Conservation (phyloP, 2,329 filamentous ascomycete species). For the Ophiosphaerella narmari region DNA sequence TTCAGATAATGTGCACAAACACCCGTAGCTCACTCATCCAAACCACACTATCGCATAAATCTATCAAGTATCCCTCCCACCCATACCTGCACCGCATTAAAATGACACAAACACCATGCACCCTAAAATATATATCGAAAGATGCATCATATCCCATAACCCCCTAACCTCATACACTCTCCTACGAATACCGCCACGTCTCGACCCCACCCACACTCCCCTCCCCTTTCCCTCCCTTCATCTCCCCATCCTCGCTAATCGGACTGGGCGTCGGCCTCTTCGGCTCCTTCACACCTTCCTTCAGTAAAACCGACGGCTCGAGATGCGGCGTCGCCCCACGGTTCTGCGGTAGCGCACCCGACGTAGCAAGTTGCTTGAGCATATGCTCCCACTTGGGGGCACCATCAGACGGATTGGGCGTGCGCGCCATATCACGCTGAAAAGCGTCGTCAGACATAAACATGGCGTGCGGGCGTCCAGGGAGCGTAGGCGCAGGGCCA, state of each 20-base stretch:
- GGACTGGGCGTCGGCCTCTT: slow-evolving; percentile 37
- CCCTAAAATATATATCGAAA: too few relatives aligned
- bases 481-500: too few relatives aligned
- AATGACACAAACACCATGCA: too few relatives aligned
- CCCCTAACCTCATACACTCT: not conserved
- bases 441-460: slow-evolving; percentile 54
- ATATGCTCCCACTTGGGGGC: slow-evolving; percentile 41
- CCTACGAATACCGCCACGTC: slow-evolving; percentile 37
- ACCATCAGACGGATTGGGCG: slow-evolving; percentile 22
- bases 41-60: too few relatives aligned
- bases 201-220: slow-evolving; percentile 10
- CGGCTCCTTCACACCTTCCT: too few relatives aligned
- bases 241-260: slow-evolving; percentile 35
- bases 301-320: too few relatives aligned
- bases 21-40: too few relatives aligned
- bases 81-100: too few relatives aligned
- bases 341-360: not conserved
- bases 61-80: too few relatives aligned
- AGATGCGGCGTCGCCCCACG: too few relatives aligned
- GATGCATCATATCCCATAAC: not conserved
- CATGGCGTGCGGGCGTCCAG: too few relatives aligned
- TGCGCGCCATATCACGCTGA: slow-evolving; percentile 45
- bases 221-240: slow-evolving; percentile 11
- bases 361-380: slow-evolving; percentile 37
- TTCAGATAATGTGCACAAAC: too few relatives aligned